phyloP scores from a whole-genome alignment of 805 yeast genomes.

The Ogataea nitratoaversa region DNA sequence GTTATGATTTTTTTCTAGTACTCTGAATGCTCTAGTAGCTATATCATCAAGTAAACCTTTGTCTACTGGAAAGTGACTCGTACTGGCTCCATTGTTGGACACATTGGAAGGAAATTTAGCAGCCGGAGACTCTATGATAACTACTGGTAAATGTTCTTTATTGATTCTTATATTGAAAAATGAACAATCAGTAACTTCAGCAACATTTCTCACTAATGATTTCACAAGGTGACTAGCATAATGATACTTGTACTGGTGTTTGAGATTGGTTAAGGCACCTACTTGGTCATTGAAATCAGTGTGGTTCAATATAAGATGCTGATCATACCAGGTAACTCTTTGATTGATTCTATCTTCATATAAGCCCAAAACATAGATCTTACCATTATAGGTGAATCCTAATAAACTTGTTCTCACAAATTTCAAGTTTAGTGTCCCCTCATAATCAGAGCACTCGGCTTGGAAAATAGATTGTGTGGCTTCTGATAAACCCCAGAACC shows the following conservation, averaged over 20 bases:
- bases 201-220: slow-evolving; percentile 75
- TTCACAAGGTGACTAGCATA: slow-evolving; percentile 85
- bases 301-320: slow-evolving; percentile 27
- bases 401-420: slow-evolving; percentile 87
- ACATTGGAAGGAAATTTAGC: slow-evolving; percentile 10
- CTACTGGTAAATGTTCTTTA: slow-evolving; percentile 78
- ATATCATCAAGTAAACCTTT: slow-evolving; percentile 43
- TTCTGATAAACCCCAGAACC: slow-evolving; percentile 68
- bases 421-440: slow-evolving; percentile 67
- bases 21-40: slow-evolving; percentile 41
- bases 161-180: slow-evolving; percentile 82
- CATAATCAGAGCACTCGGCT: slow-evolving; percentile 71
- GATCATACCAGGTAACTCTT: slow-evolving; percentile 62
- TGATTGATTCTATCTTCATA: slow-evolving; percentile 91
- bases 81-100: background rate
- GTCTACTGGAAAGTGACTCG: slow-evolving; percentile 25
- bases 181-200: slow-evolving; percentile 83
- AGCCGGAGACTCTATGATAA: slow-evolving; percentile 60
- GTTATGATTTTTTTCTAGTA: slow-evolving; percentile 55
- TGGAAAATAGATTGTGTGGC: slow-evolving; percentile 76
- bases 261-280: slow-evolving; percentile 2
- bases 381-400: slow-evolving; percentile 86
- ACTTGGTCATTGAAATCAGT: slow-evolving; percentile 3
- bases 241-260: slow-evolving; percentile 51
- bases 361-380: slow-evolving; percentile 80